Conservation (phyloP, 2,329 filamentous ascomycete genomes). For the Dichotomopilus funicola region DNA sequence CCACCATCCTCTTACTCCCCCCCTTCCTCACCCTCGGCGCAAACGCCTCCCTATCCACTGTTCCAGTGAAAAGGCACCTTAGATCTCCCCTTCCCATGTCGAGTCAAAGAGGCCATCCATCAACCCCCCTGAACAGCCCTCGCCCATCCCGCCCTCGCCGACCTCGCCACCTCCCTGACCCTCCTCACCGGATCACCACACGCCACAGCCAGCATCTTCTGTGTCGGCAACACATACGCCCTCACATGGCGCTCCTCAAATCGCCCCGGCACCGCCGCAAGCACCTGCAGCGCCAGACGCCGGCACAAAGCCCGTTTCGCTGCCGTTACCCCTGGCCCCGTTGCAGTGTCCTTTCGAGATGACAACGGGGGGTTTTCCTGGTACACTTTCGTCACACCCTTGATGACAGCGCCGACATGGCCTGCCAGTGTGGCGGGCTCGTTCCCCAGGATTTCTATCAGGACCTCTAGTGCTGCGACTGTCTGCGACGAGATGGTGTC, state of each 20-base stretch:
- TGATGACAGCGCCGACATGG: constrained; percentile 44
- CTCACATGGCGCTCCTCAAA: constrained; percentile 44
- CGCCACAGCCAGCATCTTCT: constrained; percentile 42
- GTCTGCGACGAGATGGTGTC: constrained; percentile 31
- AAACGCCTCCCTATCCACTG: too few species aligned
- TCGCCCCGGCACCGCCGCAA: constrained; percentile 40
- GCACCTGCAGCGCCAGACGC: constrained; percentile 41
- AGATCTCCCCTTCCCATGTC: too few species aligned
- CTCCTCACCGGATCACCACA: constrained; percentile 50
- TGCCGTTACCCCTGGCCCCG: not conserved
- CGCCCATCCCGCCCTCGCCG: constrained; percentile 44
- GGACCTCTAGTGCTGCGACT: constrained; percentile 41
- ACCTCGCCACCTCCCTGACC: constrained; percentile 43
- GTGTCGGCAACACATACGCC: constrained; percentile 38
- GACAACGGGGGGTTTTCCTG: constrained; percentile 17
- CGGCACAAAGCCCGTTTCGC: constrained; percentile 30
- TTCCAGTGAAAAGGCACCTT: too few species aligned
- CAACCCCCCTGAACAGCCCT: constrained; percentile 25
- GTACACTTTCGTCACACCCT: constrained; percentile 36
- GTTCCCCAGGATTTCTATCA: constrained; percentile 42
- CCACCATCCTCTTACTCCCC: too few species aligned
- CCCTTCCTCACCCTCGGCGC: too few species aligned
- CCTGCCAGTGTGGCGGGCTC: constrained; percentile 40
- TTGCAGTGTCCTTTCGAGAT: constrained; percentile 4
- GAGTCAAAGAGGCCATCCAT: constrained; percentile 1